Percentiles rank a stretch among this genome's conserved stretches.
Conservation (phyloP, 305 asterid genomes). For the Solanum hybrid region DNA sequence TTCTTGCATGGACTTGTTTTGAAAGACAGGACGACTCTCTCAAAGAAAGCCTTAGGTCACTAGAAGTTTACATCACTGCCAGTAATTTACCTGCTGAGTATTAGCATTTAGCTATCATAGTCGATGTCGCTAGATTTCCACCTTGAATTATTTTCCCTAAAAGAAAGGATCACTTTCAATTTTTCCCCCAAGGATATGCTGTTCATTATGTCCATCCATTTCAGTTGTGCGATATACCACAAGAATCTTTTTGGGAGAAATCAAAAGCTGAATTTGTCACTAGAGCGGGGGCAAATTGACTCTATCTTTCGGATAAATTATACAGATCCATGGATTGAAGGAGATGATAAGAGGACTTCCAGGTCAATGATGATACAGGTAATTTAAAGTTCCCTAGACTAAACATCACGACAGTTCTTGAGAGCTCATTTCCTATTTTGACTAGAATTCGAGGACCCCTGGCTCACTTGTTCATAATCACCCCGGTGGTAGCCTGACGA, state of each 20-base stretch:
- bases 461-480: too few species aligned
- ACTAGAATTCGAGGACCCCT: too few species aligned
- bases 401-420: constrained; percentile 1
- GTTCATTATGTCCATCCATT: constrained; percentile 18
- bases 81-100: too few species aligned
- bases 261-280: constrained; percentile 85
- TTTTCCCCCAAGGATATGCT: background rate
- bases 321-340: constrained; percentile 96
- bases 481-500: too few species aligned
- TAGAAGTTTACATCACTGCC: too few species aligned
- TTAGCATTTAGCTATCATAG: too few species aligned
- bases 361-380: constrained; percentile 95
- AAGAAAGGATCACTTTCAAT: background rate
- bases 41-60: too few species aligned
- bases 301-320: constrained; percentile 82
- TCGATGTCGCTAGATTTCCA: background rate
- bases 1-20: too few species aligned
- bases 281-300: constrained; percentile 91
- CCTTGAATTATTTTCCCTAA: background rate
- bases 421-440: background rate
- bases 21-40: too few species aligned
- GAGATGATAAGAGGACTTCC: constrained; percentile 94
- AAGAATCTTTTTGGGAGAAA: constrained; percentile 89
- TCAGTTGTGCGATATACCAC: constrained; percentile 86
- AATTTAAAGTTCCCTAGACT: constrained; percentile 3